phyloP scores from a whole-genome alignment of 352 stramenopile genomes.

The Phytophthora capsici region DNA sequence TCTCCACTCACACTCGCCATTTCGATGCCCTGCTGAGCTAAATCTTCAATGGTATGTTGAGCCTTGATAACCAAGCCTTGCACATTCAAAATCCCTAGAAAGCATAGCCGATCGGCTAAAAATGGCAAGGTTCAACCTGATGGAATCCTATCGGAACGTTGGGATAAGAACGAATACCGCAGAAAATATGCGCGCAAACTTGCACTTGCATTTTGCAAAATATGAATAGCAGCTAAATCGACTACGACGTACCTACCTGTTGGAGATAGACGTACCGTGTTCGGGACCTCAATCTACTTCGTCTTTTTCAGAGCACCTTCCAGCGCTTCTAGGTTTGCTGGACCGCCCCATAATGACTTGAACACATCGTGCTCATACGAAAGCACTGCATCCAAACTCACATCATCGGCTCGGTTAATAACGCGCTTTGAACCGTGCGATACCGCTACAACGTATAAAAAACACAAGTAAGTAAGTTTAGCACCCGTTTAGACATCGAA shows the following conservation, averaged over 20 bases:
- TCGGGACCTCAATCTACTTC: constrained; percentile 18
- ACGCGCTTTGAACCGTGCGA: constrained; percentile 74
- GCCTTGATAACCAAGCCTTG: background rate
- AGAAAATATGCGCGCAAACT: too few relatives aligned
- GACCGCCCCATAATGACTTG: constrained; percentile 72
- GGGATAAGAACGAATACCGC: constrained; percentile 22
- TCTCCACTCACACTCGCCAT: constrained; percentile 20
- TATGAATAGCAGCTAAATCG: background rate
- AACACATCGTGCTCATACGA: constrained; percentile 75
- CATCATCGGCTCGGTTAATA: constrained; percentile 75
- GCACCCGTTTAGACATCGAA: background rate
- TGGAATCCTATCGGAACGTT: constrained; percentile 3
- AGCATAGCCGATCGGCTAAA: constrained; percentile 12
- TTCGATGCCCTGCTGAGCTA: background rate
- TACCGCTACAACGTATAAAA: constrained; percentile 50
- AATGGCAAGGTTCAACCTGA: constrained; percentile 9
- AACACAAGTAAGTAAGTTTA: constrained; percentile 5
- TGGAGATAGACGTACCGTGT: too few relatives aligned
- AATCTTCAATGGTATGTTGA: constrained; percentile 5
- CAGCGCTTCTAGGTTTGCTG: constrained; percentile 75
- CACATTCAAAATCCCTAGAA: constrained; percentile 9
- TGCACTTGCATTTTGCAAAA: background rate
- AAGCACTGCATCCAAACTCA: constrained; percentile 65
- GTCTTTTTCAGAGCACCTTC: constrained; percentile 51
- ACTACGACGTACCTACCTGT: too few relatives aligned